Base-by-base conservation (phyloP, 1,139 yeast genomes). In the Magnusiomyces paraingens region DNA sequence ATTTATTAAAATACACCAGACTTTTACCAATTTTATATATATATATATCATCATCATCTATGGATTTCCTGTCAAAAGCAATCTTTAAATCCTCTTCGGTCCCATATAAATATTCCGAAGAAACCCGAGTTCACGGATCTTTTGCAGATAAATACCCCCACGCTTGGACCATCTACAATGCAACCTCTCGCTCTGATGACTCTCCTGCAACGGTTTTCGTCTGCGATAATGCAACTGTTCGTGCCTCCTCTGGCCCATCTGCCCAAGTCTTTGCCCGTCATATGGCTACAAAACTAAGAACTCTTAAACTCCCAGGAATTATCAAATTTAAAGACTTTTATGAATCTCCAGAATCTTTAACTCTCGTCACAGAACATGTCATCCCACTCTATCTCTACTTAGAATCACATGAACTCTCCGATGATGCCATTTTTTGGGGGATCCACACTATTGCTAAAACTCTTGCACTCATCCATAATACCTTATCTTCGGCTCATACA, bases 291-390 rank as follows among this genome's bases (percentile, higher is more conserved):
- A 86, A 83, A 64, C 74, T 85, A 59, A 84, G 87, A 64, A 73
- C 82, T 35, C 73, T 90, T 64, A 81, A 84, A 57, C 75, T 87
- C 32, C 99, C 99, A 0, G 95, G 95, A 0, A 77, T 90, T 20
- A 73, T 90, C 52, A 74, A 77, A 45, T 79, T 83, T 15, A 62
- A 87, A 12, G 97, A 91, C 60, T 80, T 86, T 38, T 76, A 83
- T 52, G 95, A 77, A 58, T 26, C 32, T 26, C 32, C 32, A 5
- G 32, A 26, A 26, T 26, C 32, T 26, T 8, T 86, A n/a, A 84
- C 85, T 61, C 76, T 91, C 29, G 77, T 90, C 10, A 86, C 96
- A 1, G 99, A 93, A 67, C 77, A 81, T 14, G 89, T 86, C 1
- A 63, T 65, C n/a, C 94, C 95, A 0, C 72, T 89, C 53, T 63